phyloP scores from a whole-genome alignment of 169 alveolate species.

The Plasmodium cynomolgi region DNA sequence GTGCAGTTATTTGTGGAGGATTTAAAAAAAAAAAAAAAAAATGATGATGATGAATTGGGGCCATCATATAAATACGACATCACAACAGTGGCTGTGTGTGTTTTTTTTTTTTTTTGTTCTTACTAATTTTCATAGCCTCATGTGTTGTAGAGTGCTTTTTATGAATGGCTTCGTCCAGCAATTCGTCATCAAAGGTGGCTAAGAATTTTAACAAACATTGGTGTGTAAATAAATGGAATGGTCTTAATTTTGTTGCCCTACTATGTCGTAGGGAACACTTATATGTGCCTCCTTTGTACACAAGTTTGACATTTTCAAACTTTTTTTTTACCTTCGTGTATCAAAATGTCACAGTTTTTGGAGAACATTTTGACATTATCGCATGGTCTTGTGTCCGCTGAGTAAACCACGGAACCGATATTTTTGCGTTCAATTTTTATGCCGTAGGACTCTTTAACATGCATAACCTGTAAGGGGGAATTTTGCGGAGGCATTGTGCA shows the following conservation, averaged over 20 bases:
- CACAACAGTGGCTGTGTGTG: background rate
- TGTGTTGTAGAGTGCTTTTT: conserved; percentile 80
- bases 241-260: background rate
- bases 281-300: background rate
- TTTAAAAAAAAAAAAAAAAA: background rate
- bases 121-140: conserved; percentile 86
- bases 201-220: background rate
- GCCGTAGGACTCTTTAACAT: conserved; percentile 85
- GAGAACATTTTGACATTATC: conserved; percentile 85
- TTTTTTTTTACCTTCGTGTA: conserved; percentile 89
- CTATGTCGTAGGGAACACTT: background rate
- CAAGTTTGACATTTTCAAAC: background rate
- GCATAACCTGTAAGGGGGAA: conserved; percentile 84
- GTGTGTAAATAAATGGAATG: background rate
- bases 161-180: conserved; percentile 85
- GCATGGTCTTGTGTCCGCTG: conserved; percentile 95
- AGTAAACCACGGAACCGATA: conserved; percentile 87
- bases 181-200: conserved; percentile 89
- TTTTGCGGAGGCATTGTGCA: conserved; percentile 37
- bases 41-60: background rate
- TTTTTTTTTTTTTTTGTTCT: background rate
- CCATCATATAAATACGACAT: background rate
- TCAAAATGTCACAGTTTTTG: conserved; percentile 87
- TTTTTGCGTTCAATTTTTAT: conserved; percentile 49
- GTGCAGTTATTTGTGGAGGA: background rate